Base-by-base conservation (phyloP, 257 asterid species). In the Solanum neorickii region DNA sequence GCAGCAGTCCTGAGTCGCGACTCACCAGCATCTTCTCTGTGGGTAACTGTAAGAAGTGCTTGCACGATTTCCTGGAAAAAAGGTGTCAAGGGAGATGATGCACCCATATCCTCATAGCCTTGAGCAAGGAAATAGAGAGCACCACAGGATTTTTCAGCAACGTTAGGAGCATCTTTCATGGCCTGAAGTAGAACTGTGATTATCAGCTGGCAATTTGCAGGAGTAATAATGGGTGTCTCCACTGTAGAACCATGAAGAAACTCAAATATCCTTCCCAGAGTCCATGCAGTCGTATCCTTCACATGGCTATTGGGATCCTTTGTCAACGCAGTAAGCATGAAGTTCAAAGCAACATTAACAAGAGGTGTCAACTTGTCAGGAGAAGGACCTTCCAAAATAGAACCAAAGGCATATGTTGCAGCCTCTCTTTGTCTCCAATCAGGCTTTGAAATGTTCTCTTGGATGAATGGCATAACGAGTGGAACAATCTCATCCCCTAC, bases 201-300 rank as follows among this genome's bases (percentile, higher is more conserved):
- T 33, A 95, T 94, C 90, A 93, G 95, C 65, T 92, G 97, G 86
- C 96, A 92, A 86, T 94, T 95, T 52, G 93, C 93, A 1, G 94
- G 93, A 10, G 97, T 94, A 75, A 95, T 92, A 86, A 95, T 91
- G 75, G 98, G 95, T 3, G 92, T 89, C 89, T 88, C 97, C 82
- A 92, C 84, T 5, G 95, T 90, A 31, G 98, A 93, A 60, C 94
- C 95, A 74, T 94, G 98, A 88, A 94, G 96, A 86, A 94, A 93
- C 89, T 94, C 98, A 87, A 94, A 94, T 87, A 94, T 93, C 88
- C 98, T 92, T 72, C 98, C 96, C 78, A 94, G 86, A 87, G 98
- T 94, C 98, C 98, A 94, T 13, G 98, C 98, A 84, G 96, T 94
- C 2, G 98, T 94, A 91, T 94, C 98, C 91, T 94, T 94, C 86